Base-by-base conservation (phyloP, 176 grass and related monocot genomes). In the Alopecurus myosuroides region DNA sequence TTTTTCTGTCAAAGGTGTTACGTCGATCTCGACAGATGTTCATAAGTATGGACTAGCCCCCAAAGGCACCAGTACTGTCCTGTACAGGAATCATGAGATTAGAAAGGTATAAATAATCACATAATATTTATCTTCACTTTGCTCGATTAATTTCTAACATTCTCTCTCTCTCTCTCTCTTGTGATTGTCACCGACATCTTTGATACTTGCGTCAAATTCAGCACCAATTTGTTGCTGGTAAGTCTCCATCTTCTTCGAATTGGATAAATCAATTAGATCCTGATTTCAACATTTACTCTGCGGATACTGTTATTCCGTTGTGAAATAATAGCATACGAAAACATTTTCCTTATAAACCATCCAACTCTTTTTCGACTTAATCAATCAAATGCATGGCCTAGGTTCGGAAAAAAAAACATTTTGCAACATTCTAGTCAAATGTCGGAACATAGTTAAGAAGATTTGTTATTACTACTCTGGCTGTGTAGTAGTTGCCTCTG, bases 141-240 rank as follows among this genome's bases (percentile, higher is more conserved):
- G 6, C 23, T 76, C 2, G 11, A 14, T 46, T 72, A 49, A 64
- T 73, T 82, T 73, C 15, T 90, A 56, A 90, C 64, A 83, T 46
- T 57, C 37, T 82, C 18, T 23, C 11, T 70, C 51, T n/a, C n/a
- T n/a, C 19, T 72, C 35, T 57, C 64, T 3, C 13, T 86, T 84
- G 79, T 65, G 55, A 85, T 81, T 84, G 46, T n/a, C 53, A 81
- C 74, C 87, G 78, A 31, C 79, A 63, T 88, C 85, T 57, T 83
- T 29, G 34, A 50, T 85, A 82, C 74, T 61, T 64, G 48, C 56
- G 31, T 77, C 35, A n/a, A 83, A 92, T 81, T 74, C 86, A 98
- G 97, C 84, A 91, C 88, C 97, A 98, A 89, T 98, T 98, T 89
- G 97, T 98, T 86, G 97, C 97, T 14, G 91, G 97, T 98, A 94